phyloP scores from a whole-genome alignment of 345 rosid species.

The Brassica juncea region DNA sequence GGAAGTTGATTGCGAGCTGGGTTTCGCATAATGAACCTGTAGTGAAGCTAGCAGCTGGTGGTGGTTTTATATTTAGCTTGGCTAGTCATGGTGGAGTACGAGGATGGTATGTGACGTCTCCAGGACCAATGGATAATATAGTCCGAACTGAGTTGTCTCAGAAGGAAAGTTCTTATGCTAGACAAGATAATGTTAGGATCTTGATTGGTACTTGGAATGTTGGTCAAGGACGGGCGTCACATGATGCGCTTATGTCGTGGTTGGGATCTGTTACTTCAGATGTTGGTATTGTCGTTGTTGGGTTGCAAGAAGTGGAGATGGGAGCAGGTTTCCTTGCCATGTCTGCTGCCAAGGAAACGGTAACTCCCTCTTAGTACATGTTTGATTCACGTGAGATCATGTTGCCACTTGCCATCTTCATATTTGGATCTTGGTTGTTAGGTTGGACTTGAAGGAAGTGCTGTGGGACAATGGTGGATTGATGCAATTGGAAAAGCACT shows the following conservation, averaged over 20 bases:
- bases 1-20: conserved; percentile 82
- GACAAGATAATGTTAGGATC: conserved; percentile 59
- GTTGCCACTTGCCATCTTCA: conserved; percentile 4
- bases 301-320: conserved; percentile 97
- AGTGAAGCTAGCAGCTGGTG: conserved; percentile 72
- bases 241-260: conserved; percentile 78
- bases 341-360: conserved; percentile 99
- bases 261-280: conserved; percentile 76
- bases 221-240: conserved; percentile 94
- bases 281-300: conserved; percentile 88
- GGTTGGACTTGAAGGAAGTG: conserved; percentile 99
- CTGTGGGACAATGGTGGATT: conserved; percentile 90
- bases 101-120: conserved; percentile 86
- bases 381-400: conserved; percentile 1
- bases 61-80: conserved; percentile 69
- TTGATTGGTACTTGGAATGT: conserved; percentile 96
- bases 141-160: conserved; percentile 63
- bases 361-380: conserved; percentile 32
- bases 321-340: conserved; percentile 98
- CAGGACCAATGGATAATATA: conserved; percentile 76
- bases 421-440: conserved; percentile 43
- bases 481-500: conserved; percentile 90
- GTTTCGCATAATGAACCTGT: conserved; percentile 82
- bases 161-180: conserved; percentile 59
- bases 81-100: conserved; percentile 96